Conservation (phyloP, 257 asterid species). For the Linaria vulgaris region DNA sequence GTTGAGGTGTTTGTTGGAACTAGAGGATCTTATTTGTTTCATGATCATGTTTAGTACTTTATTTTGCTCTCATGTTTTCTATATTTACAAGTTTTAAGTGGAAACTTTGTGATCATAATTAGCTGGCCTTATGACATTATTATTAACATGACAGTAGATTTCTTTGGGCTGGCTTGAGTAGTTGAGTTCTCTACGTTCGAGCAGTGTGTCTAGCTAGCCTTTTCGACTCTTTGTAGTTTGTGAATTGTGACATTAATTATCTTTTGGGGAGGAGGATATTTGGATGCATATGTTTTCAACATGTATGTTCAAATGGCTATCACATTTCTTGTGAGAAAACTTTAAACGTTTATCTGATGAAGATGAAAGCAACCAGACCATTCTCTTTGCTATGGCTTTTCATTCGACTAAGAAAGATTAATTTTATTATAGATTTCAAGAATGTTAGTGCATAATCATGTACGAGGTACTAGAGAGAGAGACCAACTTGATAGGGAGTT, state of each 20-base stretch:
- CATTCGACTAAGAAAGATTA: neutral
- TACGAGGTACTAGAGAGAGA: neutral
- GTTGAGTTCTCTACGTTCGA: neutral
- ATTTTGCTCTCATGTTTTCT: neutral
- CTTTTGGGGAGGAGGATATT: neutral
- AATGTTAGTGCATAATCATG: neutral
- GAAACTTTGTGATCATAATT: neutral
- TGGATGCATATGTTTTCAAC: neutral
- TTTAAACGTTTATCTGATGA: neutral
- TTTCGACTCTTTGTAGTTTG: neutral
- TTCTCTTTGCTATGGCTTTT: neutral
- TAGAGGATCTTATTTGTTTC: neutral
- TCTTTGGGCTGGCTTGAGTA: neutral
- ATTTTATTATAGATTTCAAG: neutral
- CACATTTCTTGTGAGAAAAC: neutral
- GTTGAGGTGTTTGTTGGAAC: conserved; percentile 1
- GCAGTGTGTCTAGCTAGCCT: neutral
- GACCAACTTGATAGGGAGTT: conserved; percentile 4
- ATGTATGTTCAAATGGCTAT: neutral
- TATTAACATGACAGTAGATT: neutral
- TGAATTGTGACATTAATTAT: neutral
- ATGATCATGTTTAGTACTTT: conserved; percentile 11
- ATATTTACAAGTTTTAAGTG: neutral
- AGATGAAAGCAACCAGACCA: neutral
- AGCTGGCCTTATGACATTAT: neutral